Conservation (phyloP, 192 early-diverging fungal genomes). For the Umbelopsis ramanniana region DNA sequence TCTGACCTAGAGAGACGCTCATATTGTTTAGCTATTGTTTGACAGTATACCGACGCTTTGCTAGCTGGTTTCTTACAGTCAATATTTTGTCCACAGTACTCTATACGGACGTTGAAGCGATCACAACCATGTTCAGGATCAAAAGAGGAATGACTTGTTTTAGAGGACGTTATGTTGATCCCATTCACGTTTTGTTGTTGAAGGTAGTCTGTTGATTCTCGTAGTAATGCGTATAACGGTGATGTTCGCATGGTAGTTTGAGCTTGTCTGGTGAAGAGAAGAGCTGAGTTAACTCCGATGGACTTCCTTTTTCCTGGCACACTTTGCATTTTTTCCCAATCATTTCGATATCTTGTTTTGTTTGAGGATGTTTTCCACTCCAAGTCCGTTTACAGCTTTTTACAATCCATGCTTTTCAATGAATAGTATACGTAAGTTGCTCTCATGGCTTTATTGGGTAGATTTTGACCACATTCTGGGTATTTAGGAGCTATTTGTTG, state of each 20-base stretch:
- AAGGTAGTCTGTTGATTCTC: constrained; percentile 3
- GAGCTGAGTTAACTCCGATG: neutral
- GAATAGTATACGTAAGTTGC: too few relatives aligned
- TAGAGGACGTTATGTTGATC: neutral
- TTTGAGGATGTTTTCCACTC: too few relatives aligned
- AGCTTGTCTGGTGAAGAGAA: neutral
- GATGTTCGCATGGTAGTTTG: neutral
- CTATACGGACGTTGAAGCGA: constrained; percentile 5
- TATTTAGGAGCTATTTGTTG: too few relatives aligned
- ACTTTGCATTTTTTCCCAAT: too few relatives aligned
- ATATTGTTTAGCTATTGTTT: neutral
- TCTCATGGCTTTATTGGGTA: too few relatives aligned
- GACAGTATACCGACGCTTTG: neutral
- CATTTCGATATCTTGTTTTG: too few relatives aligned
- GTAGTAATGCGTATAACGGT: constrained; percentile 1
- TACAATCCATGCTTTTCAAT: too few relatives aligned
- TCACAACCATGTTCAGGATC: constrained; percentile 10
- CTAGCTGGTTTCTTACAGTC: neutral
- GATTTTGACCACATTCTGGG: too few relatives aligned
- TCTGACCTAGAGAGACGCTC: neutral
- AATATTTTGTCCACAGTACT: constrained; percentile 17
- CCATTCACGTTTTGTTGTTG: neutral
- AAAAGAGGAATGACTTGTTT: constrained; percentile 10
- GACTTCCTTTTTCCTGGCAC: too few relatives aligned
- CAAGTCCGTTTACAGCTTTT: too few relatives aligned